phyloP scores from a whole-genome alignment of 495 filamentous ascomycete species.

The Talaromyces stipitatus region DNA sequence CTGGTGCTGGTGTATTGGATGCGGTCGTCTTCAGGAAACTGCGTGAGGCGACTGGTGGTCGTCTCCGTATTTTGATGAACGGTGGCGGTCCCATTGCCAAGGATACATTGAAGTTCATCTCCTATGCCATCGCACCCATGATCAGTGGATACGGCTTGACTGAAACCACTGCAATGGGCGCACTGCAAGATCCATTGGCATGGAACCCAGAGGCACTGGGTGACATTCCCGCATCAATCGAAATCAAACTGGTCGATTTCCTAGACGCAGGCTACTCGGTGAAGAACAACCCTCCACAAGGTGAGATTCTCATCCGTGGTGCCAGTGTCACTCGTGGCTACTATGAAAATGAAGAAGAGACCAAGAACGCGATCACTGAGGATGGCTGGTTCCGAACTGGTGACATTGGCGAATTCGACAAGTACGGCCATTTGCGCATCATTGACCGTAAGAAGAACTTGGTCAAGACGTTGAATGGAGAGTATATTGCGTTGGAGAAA shows the following conservation, averaged over 20 bases:
- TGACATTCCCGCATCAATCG: constrained; percentile 70
- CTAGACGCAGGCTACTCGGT: constrained; percentile 85
- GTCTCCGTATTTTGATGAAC: constrained; percentile 74
- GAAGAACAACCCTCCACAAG: constrained; percentile 84
- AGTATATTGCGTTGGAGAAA: constrained; percentile 99
- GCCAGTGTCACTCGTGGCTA: constrained; percentile 65
- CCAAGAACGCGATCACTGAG: constrained; percentile 59
- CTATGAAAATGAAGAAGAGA: constrained; percentile 79
- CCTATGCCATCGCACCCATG: constrained; percentile 83
- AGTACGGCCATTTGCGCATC: constrained; percentile 72
- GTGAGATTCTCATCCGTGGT: constrained; percentile 90
- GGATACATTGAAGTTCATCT: constrained; percentile 82
- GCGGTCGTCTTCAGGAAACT: constrained; percentile 82
- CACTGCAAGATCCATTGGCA: constrained; percentile 78
- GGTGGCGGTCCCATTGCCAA: constrained; percentile 81
- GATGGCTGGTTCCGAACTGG: constrained; percentile 97
- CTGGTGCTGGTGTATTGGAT: constrained; percentile 63
- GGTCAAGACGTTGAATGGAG: constrained; percentile 90
- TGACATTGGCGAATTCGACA: constrained; percentile 87
- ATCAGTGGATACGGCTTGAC: constrained; percentile 93
- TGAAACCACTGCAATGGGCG: constrained; percentile 91
- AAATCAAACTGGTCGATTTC: constrained; percentile 95
- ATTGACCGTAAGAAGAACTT: constrained; percentile 99
- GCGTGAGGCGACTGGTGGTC: constrained; percentile 82
- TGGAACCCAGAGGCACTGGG: constrained; percentile 83